A percentile compares a stretch with the other conserved stretches of the same genome.
Evolutionary conservation across 495 filamentous ascomycete species (phyloP).

Genomic region (Trichoderma gamsii): DNA sequence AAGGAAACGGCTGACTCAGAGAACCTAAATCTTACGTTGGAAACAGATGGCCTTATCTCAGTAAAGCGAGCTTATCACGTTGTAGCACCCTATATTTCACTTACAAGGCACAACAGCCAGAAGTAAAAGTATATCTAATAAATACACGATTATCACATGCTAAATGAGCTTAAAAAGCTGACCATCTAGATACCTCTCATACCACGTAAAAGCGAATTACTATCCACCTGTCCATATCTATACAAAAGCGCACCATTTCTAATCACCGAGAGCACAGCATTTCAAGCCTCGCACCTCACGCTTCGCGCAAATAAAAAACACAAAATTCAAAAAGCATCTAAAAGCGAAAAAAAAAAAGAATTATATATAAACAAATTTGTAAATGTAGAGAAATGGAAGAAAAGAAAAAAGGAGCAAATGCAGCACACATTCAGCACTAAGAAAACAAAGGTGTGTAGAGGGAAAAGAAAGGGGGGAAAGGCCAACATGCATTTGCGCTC

Average conservation of each 20-base stretch:
- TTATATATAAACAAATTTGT: neutral
- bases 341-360: neutral
- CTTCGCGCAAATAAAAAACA: neutral
- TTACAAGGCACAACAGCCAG: too few relatives aligned
- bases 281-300: neutral
- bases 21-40: neutral
- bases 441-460: neutral
- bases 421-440: too few relatives aligned
- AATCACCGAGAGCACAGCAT: neutral
- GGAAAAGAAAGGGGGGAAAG: neutral
- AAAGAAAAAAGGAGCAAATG: neutral
- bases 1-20: neutral
- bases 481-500: neutral
- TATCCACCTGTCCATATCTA: neutral
- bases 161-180: too few relatives aligned
- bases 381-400: neutral
- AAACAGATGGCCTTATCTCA: neutral
- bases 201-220: too few relatives aligned
- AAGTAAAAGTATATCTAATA: too few relatives aligned
- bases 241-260: neutral
- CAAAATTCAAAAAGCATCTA: neutral
- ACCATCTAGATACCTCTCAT: too few relatives aligned
- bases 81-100: neutral
- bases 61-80: neutral
- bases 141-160: too few relatives aligned